Conservation (phyloP, 2,329 filamentous ascomycete genomes). For the Gnomoniopsis smithogilvyi region DNA sequence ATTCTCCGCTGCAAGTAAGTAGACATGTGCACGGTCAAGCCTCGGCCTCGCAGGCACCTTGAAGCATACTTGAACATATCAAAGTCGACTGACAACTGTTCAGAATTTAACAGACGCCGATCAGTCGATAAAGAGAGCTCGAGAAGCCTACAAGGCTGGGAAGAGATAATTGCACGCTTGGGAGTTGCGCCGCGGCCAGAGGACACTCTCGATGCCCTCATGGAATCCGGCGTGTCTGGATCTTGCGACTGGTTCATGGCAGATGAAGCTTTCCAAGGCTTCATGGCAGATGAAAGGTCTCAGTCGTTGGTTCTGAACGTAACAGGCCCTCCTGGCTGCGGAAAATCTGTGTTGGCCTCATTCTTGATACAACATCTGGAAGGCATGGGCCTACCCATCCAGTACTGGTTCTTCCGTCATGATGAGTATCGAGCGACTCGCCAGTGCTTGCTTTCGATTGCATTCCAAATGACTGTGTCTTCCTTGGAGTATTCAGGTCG, state of each 20-base stretch:
- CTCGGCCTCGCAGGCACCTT: neutral
- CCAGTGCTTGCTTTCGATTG: constrained; percentile 25
- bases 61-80: neutral
- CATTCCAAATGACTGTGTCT: constrained; percentile 27
- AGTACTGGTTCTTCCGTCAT: constrained; percentile 26
- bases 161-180: neutral
- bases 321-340: constrained; percentile 9
- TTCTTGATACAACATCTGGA: constrained; percentile 16
- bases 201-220: neutral
- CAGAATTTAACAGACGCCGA: neutral
- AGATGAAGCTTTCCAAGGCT: neutral
- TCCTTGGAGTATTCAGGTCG: constrained; percentile 20
- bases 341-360: constrained; percentile 18
- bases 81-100: neutral
- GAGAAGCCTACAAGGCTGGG: neutral
- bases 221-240: neutral
- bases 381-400: constrained; percentile 12
- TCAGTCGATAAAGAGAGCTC: neutral
- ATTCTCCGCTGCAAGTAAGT: neutral
- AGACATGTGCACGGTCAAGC: neutral
- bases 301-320: constrained; percentile 12
- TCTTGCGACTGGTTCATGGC: constrained; percentile 17
- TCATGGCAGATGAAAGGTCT: neutral
- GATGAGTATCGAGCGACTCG: constrained; percentile 20
- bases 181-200: neutral